Conservation (phyloP, 2,329 filamentous ascomycete genomes). For the Exophiala sideris region DNA sequence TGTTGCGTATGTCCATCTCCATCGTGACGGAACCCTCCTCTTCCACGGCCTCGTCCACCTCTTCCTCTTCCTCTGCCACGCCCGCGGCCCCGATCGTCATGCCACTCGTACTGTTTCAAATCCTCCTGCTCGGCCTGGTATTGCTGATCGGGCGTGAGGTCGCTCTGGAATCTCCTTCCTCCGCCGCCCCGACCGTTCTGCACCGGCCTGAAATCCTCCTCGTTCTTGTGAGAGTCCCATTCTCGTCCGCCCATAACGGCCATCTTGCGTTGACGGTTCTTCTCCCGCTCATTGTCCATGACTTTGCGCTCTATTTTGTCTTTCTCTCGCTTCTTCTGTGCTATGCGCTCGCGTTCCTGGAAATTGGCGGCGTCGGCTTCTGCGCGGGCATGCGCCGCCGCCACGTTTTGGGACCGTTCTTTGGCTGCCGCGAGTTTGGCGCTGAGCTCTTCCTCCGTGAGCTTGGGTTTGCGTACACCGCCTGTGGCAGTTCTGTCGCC, state of each 20-base stretch:
- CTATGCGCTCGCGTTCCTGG: conserved; percentile 59
- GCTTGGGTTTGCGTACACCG: conserved; percentile 55
- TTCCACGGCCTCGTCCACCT: conserved; percentile 13
- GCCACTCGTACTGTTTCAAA: conserved; percentile 26
- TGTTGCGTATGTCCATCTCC: conserved; percentile 3
- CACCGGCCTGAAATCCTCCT: conserved; percentile 46
- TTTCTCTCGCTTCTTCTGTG: conserved; percentile 53
- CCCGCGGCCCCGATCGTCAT: conserved; percentile 21
- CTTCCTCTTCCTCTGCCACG: conserved; percentile 19
- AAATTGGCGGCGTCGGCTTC: conserved; percentile 66
- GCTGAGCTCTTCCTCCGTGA: conserved; percentile 62
- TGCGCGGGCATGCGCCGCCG: conserved; percentile 61
- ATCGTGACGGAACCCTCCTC: conserved; percentile 15
- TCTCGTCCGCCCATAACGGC: conserved; percentile 57
- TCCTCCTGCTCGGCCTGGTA: conserved; percentile 20
- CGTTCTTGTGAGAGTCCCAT: conserved; percentile 61
- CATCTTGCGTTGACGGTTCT: conserved; percentile 58
- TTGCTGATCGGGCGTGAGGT: conserved; percentile 4
- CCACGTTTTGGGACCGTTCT: conserved; percentile 58
- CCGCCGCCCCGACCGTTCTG: conserved; percentile 26
- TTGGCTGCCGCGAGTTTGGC: conserved; percentile 60
- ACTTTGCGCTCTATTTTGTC: conserved; percentile 50
- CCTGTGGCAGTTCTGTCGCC: conserved; percentile 55
- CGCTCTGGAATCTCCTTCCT: conserved; percentile 13
- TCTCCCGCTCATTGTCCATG: conserved; percentile 62